Base-by-base conservation (phyloP, 257 asterid species). In the Salvia hispanica region DNA sequence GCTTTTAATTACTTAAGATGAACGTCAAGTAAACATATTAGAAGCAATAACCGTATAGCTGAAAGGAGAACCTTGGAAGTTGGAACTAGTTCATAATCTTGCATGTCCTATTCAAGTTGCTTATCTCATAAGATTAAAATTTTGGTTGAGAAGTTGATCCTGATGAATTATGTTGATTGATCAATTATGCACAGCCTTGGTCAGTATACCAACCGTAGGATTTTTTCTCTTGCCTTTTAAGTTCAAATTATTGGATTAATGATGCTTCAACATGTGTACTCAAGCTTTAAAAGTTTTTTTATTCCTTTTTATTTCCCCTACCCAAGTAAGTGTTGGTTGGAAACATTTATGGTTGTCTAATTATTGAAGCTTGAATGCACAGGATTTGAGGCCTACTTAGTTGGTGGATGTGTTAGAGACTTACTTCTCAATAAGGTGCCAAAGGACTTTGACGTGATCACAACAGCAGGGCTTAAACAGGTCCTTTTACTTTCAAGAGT, bases 351-450 rank as follows among this genome's bases (percentile, higher is more conserved):
- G 45, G 71, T 60, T 54, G 14, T 40, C 59, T 53, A 47, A 75
- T 64, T 70, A 46, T 52, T 70, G 63, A 76, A 75, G 67, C 70
- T 62, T 46, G 69, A 50, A 70, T 67, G 25, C 73, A 66, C 84
- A 93, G 99, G 99, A 55, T 88, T 74, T 67, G 85, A 88, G 64
- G 87, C 99, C 72, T 93, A 86, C 86, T 82, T 93, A 74, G 99
- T 93, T 77, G 99, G 99, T 72, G 99, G 99, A 64, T 93, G 97
- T 75, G 95, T 93, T 58, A 88, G 97, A 82, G 99, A 93, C 81
- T 78, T 93, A 62, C 77, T 93, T 77, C 94, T 93, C 74, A 78
- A 85, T 56, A 86, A 71, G 81, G 76, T 85, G 72, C 97, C 99
- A 42, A 93, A 93, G 79, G 97, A 93, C 83, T 93, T 83, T 67